Base-by-base conservation (phyloP, 2,329 filamentous ascomycete genomes). In the Aspergillus sp. region DNA sequence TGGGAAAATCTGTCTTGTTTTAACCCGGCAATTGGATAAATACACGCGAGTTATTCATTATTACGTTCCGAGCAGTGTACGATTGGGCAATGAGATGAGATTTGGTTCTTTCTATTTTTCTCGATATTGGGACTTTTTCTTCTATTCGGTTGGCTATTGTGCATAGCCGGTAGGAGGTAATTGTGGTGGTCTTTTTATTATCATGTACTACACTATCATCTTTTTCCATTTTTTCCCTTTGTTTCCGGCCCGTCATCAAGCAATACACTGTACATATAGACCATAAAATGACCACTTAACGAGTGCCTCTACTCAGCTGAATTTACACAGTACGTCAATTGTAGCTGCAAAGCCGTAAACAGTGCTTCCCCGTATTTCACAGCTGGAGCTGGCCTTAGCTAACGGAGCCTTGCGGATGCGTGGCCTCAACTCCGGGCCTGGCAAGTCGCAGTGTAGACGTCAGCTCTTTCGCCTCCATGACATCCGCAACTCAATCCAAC, bases 221-320 rank as follows among this genome's bases (percentile, higher is more conserved):
- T 51, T 66, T 64, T 55, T 40, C 41, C 45, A 53, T 58, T 57
- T 55, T 52, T 55, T 51, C 48, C 55, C 37, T 56, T 55, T 60
- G 52, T 55, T 52, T 56, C 54, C 57, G 59, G 59, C 50, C 64
- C 65, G 61, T 64, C 63, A 64, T 64, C 60, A 61, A 63, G 57
- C 55, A 67, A 64, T 68, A 65, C 64, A 65, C 59, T 68, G 66
- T 68, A 68, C 66, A 66, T 68, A 67, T 68, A 67, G 65, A 68
- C 58, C 61, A 58, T 58, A 66, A 68, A 68, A 66, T 65, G 65
- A 64, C 65, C 65, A 67, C 65, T 66, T 55, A 58, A 60, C 56
- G 52, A 55, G 52, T 51, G 40, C 46, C 51, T 53, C 50, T 56
- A 51, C 43, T 43, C 41, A 45, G 17, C 47, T 49, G 11, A 19